Evolutionary conservation across 805 yeast species (phyloP).

Genomic region (Wickerhamomyces bisporus): DNA sequence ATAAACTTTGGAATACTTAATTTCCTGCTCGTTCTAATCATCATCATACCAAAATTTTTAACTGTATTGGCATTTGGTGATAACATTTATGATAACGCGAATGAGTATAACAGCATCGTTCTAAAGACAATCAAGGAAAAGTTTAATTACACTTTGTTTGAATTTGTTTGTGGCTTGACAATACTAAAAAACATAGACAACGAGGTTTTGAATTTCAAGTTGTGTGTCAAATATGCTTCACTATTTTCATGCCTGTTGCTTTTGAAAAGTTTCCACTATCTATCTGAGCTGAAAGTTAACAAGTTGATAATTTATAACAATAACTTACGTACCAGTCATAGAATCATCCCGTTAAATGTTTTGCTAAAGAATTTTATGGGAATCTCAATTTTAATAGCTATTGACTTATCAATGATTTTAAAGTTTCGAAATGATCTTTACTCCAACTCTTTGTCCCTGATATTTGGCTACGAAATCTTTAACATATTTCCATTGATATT

Average conservation of each 20-base stretch:
- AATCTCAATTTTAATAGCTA: conserved; percentile 4
- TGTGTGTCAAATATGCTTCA: conserved; percentile 7
- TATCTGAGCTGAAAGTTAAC: conserved; percentile 13
- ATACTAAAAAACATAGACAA: conserved; percentile 9
- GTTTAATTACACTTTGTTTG: conserved; percentile 14
- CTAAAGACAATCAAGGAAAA: conserved; percentile 11
- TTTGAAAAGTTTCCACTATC: conserved; percentile 18
- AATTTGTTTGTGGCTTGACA: conserved; percentile 14
- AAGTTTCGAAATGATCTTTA: conserved; percentile 4
- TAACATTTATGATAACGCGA: background rate
- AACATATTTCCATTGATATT: conserved; percentile 15
- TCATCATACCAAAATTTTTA: conserved; percentile 6
- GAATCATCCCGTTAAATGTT: too few relatives aligned
- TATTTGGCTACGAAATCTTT: conserved; percentile 18
- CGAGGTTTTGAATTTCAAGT: background rate
- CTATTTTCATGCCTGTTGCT: conserved; percentile 12
- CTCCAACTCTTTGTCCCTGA: conserved; percentile 3
- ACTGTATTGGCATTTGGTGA: conserved; percentile 12
- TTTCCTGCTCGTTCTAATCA: conserved; percentile 3
- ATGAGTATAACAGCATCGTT: background rate
- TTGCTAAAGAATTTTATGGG: background rate
- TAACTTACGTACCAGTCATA: background rate
- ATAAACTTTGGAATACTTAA: conserved; percentile 11
- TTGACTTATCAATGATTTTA: conserved; percentile 5
- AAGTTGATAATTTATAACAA: too few relatives aligned